Conservation (phyloP, 208 protist genomes). For the Kentomonas sorsogonicus region DNA sequence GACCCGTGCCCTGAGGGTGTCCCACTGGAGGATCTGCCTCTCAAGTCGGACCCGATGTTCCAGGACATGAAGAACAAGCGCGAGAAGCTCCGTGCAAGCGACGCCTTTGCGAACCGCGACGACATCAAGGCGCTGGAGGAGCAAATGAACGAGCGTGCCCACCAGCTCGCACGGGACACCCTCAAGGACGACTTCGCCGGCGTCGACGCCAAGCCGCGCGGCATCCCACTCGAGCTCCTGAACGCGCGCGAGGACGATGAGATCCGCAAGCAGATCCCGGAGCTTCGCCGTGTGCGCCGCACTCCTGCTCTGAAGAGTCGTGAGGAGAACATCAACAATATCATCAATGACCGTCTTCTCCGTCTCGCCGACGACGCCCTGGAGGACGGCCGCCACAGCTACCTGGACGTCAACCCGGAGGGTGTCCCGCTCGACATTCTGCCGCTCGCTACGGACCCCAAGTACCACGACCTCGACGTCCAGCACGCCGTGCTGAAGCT, state of each 20-base stretch:
- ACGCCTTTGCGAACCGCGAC: slow-evolving; percentile 50
- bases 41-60: slow-evolving; percentile 42
- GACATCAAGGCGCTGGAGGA: slow-evolving; percentile 41
- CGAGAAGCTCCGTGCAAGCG: slow-evolving; percentile 30
- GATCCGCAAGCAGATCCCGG: slow-evolving; percentile 33
- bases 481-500: slow-evolving; percentile 42
- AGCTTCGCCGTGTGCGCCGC: slow-evolving; percentile 32
- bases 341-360: slow-evolving; percentile 36
- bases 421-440: slow-evolving; percentile 51
- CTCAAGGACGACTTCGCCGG: slow-evolving; percentile 46
- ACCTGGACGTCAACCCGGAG: slow-evolving; percentile 46
- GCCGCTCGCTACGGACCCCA: slow-evolving; percentile 41
- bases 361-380: slow-evolving; percentile 38
- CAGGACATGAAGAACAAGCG: slow-evolving; percentile 36
- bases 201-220: slow-evolving; percentile 50
- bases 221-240: slow-evolving; percentile 59
- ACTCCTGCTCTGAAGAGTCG: slow-evolving; percentile 23
- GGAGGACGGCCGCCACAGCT: slow-evolving; percentile 40
- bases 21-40: slow-evolving; percentile 27
- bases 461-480: slow-evolving; percentile 47
- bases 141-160: slow-evolving; percentile 45
- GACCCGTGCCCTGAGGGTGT: slow-evolving; percentile 43
- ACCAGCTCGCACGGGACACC: slow-evolving; percentile 34
- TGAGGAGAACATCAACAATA: slow-evolving; percentile 28
- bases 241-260: slow-evolving; percentile 39